A percentile compares a stretch with the other conserved stretches of the same genome.
These are phyloP conservation scores for Erythrophleum ivorense DNA, from an alignment of 331 rosid species.

Conservation along the genomic window DNA sequence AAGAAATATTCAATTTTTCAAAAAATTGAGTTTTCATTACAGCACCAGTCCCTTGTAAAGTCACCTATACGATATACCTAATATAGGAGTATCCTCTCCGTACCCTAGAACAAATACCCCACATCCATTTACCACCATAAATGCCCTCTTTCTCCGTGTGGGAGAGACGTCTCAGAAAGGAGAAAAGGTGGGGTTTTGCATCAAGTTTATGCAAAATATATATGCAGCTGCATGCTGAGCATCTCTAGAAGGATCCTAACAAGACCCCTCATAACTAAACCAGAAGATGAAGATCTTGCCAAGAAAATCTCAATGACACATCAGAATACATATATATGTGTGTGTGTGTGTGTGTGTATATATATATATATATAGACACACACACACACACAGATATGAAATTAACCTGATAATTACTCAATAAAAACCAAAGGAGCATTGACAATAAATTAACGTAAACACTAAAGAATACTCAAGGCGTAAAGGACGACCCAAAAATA, in stretches of 20 bases:
- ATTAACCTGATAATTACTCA: neutral
- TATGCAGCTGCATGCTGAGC: neutral
- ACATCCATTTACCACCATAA: neutral
- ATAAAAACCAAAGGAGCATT: neutral
- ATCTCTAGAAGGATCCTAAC: no score
- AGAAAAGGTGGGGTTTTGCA: neutral
- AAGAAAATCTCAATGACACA: neutral
- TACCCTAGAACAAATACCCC: neutral
- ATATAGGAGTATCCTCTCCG: neutral
- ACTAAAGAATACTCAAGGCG: no score
- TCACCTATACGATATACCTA: constrained; percentile 23
- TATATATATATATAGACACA: neutral
- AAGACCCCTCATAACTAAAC: neutral
- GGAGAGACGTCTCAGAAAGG: neutral
- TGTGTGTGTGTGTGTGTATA: no score
- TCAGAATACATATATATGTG: no score
- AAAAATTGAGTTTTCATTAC: neutral
- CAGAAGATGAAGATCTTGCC: neutral
- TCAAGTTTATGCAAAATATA: neutral
- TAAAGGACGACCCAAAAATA: neutral
- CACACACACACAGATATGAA: neutral
- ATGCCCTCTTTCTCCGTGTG: neutral
- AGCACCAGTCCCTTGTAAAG: constrained; percentile 3
- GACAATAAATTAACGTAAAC: neutral
- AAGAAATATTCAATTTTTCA: neutral